Base-by-base conservation (phyloP, 192 early-diverging fungal species). In the Geranomyces michiganensis region DNA sequence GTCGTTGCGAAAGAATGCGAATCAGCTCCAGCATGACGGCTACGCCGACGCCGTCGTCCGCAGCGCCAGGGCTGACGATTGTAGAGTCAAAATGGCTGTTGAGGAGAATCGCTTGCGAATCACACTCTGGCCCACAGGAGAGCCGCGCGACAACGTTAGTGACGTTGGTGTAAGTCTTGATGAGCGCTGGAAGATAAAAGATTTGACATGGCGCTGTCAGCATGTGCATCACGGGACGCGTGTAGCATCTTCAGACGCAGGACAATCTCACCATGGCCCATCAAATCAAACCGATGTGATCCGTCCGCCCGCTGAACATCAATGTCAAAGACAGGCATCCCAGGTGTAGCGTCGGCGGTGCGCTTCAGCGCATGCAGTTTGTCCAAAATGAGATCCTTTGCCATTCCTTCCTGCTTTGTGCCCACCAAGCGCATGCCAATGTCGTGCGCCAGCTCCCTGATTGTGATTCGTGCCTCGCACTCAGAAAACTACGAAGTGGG, bases 1-100 rank as follows among this genome's bases (percentile, higher is more conserved):
- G 30, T n/a, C 56, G 26, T 47, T 74, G 36, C 5, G 78, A 76
- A 5, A 83, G 47, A 31, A 83, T 29, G 0, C 78, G 73, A 1
- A 78, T 59, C 21, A 80, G 12, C 55, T 92, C 90, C 48, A 92
- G 71, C 90, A 92, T 92, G 56, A 92, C 85, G 48, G 85, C 88
- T 17, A 90, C 83, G 22, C 86, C 85, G 29, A 82, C 82, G n/a
- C 80, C 90, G 79, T 92, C 90, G 75, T 92, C 90, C 1, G 78
- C 30, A 4, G 78, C 78, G 9, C 78, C 78, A 4, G 78, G 73
- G 15, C 69, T 70, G 21, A 82, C 85, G 4, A 89, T 72, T 0
- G 86, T 89, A 26, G 87, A 86, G 72, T 90, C 90, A 75, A 83
- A 90, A 44, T 92, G 90, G 0, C 89, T 81, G 67, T 92, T 92